phyloP scores from a whole-genome alignment of 352 stramenopile species.

The Peronospora destructor region DNA sequence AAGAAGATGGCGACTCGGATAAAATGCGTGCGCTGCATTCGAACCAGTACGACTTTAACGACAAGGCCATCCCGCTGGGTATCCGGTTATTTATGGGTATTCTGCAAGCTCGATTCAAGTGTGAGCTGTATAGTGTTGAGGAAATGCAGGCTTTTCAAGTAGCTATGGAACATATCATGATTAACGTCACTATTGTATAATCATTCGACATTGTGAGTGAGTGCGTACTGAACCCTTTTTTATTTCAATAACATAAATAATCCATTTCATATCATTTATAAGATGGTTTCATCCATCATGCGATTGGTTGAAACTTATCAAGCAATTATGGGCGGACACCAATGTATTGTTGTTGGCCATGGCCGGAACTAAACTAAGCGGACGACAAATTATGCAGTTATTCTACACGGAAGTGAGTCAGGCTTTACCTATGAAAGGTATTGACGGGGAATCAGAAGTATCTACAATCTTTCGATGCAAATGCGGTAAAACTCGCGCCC shows the following conservation, averaged over 20 bases:
- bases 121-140: constrained; percentile 53
- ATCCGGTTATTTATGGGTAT: constrained; percentile 75
- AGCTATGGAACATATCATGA: constrained; percentile 65
- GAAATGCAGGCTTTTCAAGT: constrained; percentile 74
- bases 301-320: constrained; percentile 12
- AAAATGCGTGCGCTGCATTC: constrained; percentile 66
- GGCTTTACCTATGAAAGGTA: not conserved
- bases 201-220: not conserved
- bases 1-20: constrained; percentile 48
- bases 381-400: constrained; percentile 39
- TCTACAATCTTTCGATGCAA: constrained; percentile 45
- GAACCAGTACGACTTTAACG: constrained; percentile 80
- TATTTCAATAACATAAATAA: too few species aligned
- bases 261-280: too few species aligned
- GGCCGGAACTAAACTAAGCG: constrained; percentile 26
- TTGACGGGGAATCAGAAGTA: constrained; percentile 4
- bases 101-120: constrained; percentile 59
- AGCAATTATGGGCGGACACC: constrained; percentile 3
- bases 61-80: constrained; percentile 76
- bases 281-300: too few species aligned
- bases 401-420: constrained; percentile 39
- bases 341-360: constrained; percentile 14
- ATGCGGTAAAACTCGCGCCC: constrained; percentile 51
- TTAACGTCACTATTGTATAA: constrained; percentile 39
- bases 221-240: too few species aligned